phyloP scores from a whole-genome alignment of 164 flowering plant genomes.

The Buxus sempervirens region DNA sequence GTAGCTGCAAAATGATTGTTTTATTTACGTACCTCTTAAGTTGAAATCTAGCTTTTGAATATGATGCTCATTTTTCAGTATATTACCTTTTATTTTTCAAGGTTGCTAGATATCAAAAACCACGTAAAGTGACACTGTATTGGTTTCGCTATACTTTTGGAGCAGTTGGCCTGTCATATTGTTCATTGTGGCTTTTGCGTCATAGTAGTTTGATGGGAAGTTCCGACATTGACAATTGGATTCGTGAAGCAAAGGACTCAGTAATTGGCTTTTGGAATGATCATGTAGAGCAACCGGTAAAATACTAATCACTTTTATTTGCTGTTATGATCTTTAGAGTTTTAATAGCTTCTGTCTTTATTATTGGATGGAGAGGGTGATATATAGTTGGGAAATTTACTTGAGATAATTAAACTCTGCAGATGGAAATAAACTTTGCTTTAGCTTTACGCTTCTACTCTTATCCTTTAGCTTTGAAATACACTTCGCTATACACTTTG shows the following conservation, averaged over 20 bases:
- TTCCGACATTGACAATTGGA: constrained; percentile 92
- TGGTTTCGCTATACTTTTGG: constrained; percentile 93
- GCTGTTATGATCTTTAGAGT: background rate
- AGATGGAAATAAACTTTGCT: background rate
- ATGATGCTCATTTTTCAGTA: background rate
- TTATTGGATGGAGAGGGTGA: background rate
- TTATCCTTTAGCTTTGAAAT: background rate
- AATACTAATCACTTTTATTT: constrained; percentile 6
- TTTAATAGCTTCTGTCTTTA: background rate
- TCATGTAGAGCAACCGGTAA: constrained; percentile 95
- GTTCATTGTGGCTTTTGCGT: constrained; percentile 79
- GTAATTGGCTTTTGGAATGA: constrained; percentile 72
- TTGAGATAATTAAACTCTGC: background rate
- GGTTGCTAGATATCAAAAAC: constrained; percentile 72
- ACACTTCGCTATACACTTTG: background rate
- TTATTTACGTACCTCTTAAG: background rate
- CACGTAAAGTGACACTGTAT: constrained; percentile 58
- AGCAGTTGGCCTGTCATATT: constrained; percentile 73
- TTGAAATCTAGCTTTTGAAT: background rate
- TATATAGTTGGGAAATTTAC: background rate
- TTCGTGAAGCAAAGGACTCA: constrained; percentile 76
- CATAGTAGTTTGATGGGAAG: constrained; percentile 95
- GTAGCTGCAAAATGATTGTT: no score
- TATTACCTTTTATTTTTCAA: constrained; percentile 23
- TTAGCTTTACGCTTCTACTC: no score